Evolutionary conservation across 148 eudicot genomes (phyloP), one percentile per base, ranked within the genome.

Genomic region (Amaranthus palmeri): DNA sequence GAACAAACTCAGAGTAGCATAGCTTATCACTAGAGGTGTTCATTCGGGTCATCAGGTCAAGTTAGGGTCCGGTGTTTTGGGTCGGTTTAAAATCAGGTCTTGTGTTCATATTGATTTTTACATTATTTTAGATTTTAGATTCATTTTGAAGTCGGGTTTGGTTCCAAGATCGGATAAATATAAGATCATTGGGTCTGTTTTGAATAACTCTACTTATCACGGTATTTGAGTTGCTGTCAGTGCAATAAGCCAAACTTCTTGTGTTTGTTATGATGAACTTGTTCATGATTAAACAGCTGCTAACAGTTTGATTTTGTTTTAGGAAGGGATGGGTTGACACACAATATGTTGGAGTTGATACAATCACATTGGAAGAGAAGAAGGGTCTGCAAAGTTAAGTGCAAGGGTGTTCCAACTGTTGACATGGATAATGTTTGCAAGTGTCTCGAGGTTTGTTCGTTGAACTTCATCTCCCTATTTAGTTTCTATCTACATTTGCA

Each of bases 311-410:
- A 42, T 70, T 25, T 51, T 77, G 46, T 10, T 86, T 79, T 77
- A 91, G 98, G 98, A 48, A 86, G 97, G 80, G 98, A 91, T 84
- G 98, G 98, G 67, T 79, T 95, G 86, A 91, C 91, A 8, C 97
- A 95, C 79, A 95, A 95, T 77, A 95, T 95, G 98, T 83, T 95
- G 81, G 97, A 91, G 68, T 67, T 95, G 87, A 72, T 95, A 63
- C 98, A 95, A 73, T 78, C 93, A 6, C 98, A 95, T 74, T 95
- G 97, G 98, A 91, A 85, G 82, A 79, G 98, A 59, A 74, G 77
- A 67, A 81, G 81, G 13, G 90, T 95, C 49, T 95, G 98, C 74
- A 95, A 91, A 86, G 96, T 95, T 76, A 96, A 89, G 69, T 89
- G 98, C 83, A 79, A 89, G 75, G 98, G 98, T 52, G 98, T 95